phyloP scores from a whole-genome alignment of 139 green algal genomes.

The Picochlorum costavermella region DNA sequence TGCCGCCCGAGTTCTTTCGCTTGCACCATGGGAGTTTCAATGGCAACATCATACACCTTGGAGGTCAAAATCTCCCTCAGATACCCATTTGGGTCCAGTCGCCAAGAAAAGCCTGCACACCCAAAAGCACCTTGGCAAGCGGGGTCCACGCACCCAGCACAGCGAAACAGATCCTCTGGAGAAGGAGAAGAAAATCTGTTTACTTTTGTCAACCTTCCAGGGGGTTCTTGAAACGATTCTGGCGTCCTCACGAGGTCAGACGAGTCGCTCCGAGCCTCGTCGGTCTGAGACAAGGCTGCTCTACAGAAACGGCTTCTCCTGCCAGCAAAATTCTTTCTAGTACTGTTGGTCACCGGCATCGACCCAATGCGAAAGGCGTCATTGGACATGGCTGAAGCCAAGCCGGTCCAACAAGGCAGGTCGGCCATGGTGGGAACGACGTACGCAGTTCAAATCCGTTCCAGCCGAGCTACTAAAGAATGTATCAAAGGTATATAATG shows the following conservation, averaged over 20 bases:
- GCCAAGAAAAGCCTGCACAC: conserved; percentile 55
- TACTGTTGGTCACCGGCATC: no score
- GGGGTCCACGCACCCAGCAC: conserved; percentile 51
- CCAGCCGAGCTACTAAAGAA: no score
- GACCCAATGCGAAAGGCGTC: no score
- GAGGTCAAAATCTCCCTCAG: conserved; percentile 81
- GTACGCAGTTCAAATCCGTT: no score
- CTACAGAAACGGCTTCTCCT: neutral
- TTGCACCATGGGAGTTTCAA: conserved; percentile 71
- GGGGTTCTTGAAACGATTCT: conserved; percentile 17
- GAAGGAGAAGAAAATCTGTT: conserved; percentile 10
- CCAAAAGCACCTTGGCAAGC: conserved; percentile 53
- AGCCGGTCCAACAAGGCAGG: no score
- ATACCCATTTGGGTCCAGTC: conserved; percentile 67
- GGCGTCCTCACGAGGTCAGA: conserved; percentile 2
- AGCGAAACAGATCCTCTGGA: conserved; percentile 56
- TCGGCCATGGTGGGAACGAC: no score
- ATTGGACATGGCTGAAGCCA: no score
- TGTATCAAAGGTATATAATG: no score
- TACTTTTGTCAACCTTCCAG: conserved; percentile 15
- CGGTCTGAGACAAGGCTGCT: neutral
- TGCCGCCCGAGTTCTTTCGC: conserved; percentile 66
- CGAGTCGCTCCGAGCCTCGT: no score
- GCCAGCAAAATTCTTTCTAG: neutral
- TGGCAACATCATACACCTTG: conserved; percentile 91